Evolutionary conservation across 2,329 filamentous ascomycete species (phyloP).

Genomic region (Rhinocladiella similis): DNA sequence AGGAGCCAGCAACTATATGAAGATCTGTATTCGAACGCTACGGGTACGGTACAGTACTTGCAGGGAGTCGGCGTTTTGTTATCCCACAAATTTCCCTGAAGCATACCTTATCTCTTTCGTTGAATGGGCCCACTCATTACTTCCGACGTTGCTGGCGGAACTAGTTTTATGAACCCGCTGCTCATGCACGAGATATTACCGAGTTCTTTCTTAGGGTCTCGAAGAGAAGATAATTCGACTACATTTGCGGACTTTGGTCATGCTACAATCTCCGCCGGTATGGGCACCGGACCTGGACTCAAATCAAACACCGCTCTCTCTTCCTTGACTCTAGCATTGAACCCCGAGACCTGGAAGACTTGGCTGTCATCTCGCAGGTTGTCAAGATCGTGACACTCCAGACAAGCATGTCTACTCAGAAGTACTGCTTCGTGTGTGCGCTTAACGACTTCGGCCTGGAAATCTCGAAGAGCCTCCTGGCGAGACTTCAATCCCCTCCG

Average conservation of each 20-base stretch:
- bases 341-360: constrained; percentile 4
- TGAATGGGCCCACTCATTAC: no score
- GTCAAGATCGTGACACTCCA: constrained; percentile 36
- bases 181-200: no score
- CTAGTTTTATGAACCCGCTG: no score
- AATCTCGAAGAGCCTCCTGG: neutral
- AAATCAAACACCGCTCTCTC: neutral
- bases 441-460: constrained; percentile 5
- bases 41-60: no score
- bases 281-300: neutral
- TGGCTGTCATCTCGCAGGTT: constrained; percentile 27
- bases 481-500: neutral
- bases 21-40: no score
- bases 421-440: constrained; percentile 32
- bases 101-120: neutral
- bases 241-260: neutral
- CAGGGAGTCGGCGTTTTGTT: neutral
- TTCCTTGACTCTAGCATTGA: constrained; percentile 4
- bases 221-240: no score
- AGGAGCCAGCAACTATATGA: no score
- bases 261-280: constrained; percentile 2
- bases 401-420: constrained; percentile 36
- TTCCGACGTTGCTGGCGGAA: no score
- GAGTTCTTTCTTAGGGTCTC: no score
- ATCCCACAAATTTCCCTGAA: neutral